phyloP scores from a whole-genome alignment of 2,329 filamentous ascomycete genomes.

The Leptographium procerum region DNA sequence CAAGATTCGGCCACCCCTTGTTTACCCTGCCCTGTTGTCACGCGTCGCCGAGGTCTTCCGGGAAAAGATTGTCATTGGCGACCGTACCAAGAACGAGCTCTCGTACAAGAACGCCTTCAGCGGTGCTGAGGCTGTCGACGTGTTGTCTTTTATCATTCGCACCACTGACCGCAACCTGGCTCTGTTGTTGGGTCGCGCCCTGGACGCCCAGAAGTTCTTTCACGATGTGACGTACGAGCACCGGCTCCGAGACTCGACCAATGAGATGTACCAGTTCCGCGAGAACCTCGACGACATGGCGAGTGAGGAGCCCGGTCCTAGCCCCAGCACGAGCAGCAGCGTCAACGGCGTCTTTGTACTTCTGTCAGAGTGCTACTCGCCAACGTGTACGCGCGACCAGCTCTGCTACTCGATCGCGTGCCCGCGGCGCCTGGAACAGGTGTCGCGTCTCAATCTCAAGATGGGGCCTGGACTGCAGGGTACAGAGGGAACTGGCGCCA shows the following conservation, averaged over 20 bases:
- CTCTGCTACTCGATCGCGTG: slow-evolving; percentile 98
- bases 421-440: slow-evolving; percentile 84
- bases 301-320: slow-evolving; percentile 50
- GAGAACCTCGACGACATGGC: slow-evolving; percentile 88
- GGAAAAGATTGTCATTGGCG: slow-evolving; percentile 73
- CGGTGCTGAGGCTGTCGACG: slow-evolving; percentile 87
- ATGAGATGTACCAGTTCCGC: slow-evolving; percentile 93
- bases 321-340: not conserved
- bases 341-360: slow-evolving; percentile 97
- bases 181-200: slow-evolving; percentile 74
- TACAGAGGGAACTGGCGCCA: slow-evolving; percentile 39
- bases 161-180: slow-evolving; percentile 94
- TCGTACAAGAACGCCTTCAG: slow-evolving; percentile 97
- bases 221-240: slow-evolving; percentile 99
- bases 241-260: slow-evolving; percentile 81
- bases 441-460: slow-evolving; percentile 86
- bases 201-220: slow-evolving; percentile 98
- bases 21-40: slow-evolving; percentile 91
- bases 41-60: slow-evolving; percentile 86
- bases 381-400: slow-evolving; percentile 89
- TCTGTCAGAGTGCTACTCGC: slow-evolving; percentile 93
- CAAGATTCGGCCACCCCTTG: slow-evolving; percentile 65
- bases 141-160: slow-evolving; percentile 92
- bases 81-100: slow-evolving; percentile 90
- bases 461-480: slow-evolving; percentile 76